phyloP scores from a whole-genome alignment of 331 rosid species.

The Ulmus americana region DNA sequence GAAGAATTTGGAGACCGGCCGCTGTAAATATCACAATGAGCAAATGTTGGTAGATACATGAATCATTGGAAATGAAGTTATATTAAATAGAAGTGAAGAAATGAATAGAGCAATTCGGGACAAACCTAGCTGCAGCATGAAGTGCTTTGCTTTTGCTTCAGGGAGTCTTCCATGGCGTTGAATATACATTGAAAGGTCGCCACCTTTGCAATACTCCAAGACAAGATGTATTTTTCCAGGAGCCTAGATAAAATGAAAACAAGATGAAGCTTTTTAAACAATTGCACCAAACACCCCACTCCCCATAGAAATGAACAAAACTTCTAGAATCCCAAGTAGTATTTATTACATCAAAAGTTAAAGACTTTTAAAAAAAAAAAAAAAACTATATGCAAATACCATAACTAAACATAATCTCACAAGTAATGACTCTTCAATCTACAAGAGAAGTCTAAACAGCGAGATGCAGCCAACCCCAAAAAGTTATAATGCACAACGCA shows the following conservation, averaged over 20 bases:
- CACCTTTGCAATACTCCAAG: constrained; percentile 90
- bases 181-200: constrained; percentile 80
- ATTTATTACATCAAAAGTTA: not conserved
- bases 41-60: constrained; percentile 10
- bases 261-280: not conserved
- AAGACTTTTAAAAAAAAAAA: not conserved
- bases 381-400: not conserved
- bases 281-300: not conserved
- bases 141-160: constrained; percentile 78
- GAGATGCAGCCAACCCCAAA: not conserved
- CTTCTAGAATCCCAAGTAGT: not conserved
- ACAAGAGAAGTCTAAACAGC: not conserved
- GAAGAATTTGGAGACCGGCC: constrained; percentile 87
- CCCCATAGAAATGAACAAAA: not conserved
- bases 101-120: constrained; percentile 17
- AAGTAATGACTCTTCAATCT: not conserved
- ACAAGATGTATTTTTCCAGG: constrained; percentile 97
- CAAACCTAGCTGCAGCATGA: constrained; percentile 92
- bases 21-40: constrained; percentile 48
- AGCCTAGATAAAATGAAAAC: constrained; percentile 42
- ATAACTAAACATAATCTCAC: not conserved
- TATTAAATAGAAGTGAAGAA: not conserved
- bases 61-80: constrained; percentile 7
- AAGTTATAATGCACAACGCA: not conserved
- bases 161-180: constrained; percentile 81